Conservation (phyloP, 345 rosid species). For the Barbarea vulgaris region DNA sequence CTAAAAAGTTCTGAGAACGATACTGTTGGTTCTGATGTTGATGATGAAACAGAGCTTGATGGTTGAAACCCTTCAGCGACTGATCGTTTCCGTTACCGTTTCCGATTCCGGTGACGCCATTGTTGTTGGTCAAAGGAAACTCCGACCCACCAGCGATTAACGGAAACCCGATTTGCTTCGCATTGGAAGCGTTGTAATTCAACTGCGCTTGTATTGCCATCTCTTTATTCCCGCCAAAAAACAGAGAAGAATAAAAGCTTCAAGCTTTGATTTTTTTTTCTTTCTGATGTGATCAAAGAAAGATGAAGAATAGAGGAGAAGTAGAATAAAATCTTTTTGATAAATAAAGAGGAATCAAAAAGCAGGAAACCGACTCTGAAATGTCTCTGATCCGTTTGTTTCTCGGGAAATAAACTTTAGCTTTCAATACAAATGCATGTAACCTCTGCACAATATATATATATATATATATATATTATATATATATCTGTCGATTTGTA, state of each 20-base stretch:
- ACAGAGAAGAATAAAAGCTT: slow-evolving; percentile 9
- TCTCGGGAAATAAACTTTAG: slow-evolving; percentile 34
- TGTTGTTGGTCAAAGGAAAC: slow-evolving; percentile 45
- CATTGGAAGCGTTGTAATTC: slow-evolving; percentile 38
- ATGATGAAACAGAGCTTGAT: slow-evolving; percentile 40
- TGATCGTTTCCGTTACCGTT: slow-evolving; percentile 40
- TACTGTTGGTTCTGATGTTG: slow-evolving; percentile 13
- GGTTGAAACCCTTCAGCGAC: slow-evolving; percentile 42
- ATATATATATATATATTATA: slow-evolving; percentile 3
- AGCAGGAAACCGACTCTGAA: slow-evolving; percentile 21
- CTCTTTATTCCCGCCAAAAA: neutral
- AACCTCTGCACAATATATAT: slow-evolving; percentile 24
- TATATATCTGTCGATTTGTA: slow-evolving; percentile 26
- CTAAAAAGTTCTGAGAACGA: slow-evolving; percentile 32
- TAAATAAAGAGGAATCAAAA: slow-evolving; percentile 23
- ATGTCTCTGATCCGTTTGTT: slow-evolving; percentile 22
- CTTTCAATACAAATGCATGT: slow-evolving; percentile 39
- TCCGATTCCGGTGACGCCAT: slow-evolving; percentile 45
- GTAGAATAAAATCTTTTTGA: slow-evolving; percentile 10
- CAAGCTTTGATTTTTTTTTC: slow-evolving; percentile 7
- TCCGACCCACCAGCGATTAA: slow-evolving; percentile 47
- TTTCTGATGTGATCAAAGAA: neutral
- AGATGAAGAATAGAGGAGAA: neutral
- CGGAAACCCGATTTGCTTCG: slow-evolving; percentile 44
- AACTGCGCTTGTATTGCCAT: slow-evolving; percentile 85